Conservation (phyloP, 2,329 filamentous ascomycete species). For the Colletotrichum sp. region DNA sequence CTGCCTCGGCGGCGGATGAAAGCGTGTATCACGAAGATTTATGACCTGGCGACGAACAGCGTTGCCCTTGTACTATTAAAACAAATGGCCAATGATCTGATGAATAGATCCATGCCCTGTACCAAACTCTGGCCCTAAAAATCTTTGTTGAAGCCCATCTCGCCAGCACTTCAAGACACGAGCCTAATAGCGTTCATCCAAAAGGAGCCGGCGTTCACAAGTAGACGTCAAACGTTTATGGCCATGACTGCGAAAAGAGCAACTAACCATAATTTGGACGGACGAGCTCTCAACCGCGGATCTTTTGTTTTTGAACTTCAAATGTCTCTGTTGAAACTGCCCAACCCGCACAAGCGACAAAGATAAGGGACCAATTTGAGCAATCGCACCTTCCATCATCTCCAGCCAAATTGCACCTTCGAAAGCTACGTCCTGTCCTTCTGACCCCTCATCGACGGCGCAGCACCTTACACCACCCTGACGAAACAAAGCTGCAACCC, state of each 20-base stretch:
- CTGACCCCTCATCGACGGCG: conserved; percentile 3
- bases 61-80: conserved; percentile 17
- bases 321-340: background rate
- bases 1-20: background rate
- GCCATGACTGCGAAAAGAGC: background rate
- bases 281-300: background rate
- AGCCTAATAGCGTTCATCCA: background rate
- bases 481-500: conserved; percentile 15
- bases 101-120: conserved; percentile 16
- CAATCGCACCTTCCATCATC: background rate
- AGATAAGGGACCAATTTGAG: background rate
- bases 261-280: background rate
- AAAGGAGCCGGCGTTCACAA: background rate
- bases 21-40: conserved; percentile 14
- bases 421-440: background rate
- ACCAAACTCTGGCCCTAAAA: background rate
- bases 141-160: background rate
- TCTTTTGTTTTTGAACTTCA: background rate
- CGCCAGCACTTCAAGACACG: background rate
- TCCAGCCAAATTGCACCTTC: background rate
- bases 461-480: conserved; percentile 3
- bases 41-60: conserved; percentile 11
- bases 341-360: background rate
- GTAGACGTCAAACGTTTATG: background rate
- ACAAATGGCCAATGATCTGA: conserved; percentile 12